These are phyloP conservation scores for Tylopilus vinaceipallidus DNA, from an alignment of 768 basidiomycete genomes.

Conservation along the genomic window DNA sequence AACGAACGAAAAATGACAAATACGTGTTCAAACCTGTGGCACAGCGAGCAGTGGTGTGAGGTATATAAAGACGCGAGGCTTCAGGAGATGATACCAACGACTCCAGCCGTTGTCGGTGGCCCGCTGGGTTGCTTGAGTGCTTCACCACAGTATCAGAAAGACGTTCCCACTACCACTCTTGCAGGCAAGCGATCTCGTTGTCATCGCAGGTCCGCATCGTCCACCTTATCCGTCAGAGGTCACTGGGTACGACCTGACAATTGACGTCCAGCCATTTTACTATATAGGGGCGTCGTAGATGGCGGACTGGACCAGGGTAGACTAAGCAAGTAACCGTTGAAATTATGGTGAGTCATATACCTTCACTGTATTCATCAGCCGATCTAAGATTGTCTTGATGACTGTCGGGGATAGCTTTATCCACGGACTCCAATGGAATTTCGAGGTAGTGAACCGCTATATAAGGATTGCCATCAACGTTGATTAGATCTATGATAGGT, in stretches of 20 bases:
- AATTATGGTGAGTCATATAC: background rate
- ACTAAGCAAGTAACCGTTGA: background rate
- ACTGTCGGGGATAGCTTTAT: background rate
- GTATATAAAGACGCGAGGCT: no score
- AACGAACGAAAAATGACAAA: background rate
- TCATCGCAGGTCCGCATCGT: background rate
- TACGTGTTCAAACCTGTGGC: no score
- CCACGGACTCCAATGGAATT: background rate
- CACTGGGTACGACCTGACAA: background rate
- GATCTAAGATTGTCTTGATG: background rate
- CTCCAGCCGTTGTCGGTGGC: no score
- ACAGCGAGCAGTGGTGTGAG: no score
- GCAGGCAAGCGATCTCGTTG: no score
- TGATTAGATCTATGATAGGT: slow-evolving; percentile 1
- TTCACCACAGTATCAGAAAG: no score
- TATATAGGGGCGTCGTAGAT: background rate
- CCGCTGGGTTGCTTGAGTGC: no score
- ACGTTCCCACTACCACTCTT: no score
- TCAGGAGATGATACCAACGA: background rate
- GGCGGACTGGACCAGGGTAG: background rate
- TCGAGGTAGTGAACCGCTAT: background rate
- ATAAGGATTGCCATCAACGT: background rate
- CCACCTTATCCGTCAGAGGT: background rate
- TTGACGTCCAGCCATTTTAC: background rate
- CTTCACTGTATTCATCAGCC: background rate